Conservation (phyloP, 176 grass and related monocot species). For the Raddia distichophylla region DNA sequence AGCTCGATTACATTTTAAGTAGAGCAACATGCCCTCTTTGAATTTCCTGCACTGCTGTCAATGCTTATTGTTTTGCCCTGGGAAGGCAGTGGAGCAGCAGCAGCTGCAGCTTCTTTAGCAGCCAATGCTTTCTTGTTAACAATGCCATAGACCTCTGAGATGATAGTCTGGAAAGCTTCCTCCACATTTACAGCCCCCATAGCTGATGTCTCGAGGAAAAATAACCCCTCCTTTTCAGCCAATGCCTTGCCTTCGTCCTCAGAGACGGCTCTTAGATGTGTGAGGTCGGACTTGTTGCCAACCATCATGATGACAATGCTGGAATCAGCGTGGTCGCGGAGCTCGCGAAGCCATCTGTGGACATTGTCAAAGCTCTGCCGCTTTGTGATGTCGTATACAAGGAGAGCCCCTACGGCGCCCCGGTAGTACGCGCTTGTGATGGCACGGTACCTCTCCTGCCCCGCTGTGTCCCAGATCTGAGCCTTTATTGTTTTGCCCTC, state of each 20-base stretch:
- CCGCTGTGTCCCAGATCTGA: constrained; percentile 94
- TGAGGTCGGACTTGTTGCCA: constrained; percentile 82
- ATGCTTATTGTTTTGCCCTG: constrained; percentile 74
- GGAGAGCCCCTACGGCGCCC: constrained; percentile 74
- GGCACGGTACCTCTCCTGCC: constrained; percentile 88
- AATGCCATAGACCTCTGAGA: constrained; percentile 77
- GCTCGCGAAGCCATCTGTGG: constrained; percentile 77
- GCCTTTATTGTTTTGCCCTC: constrained; percentile 82
- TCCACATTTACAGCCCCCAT: constrained; percentile 82
- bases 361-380: constrained; percentile 73
- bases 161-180: constrained; percentile 79
- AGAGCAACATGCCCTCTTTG: constrained; percentile 66
- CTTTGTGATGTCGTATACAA: constrained; percentile 90
- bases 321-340: constrained; percentile 75
- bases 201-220: constrained; percentile 81
- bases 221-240: constrained; percentile 82
- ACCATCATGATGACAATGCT: constrained; percentile 85
- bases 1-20: constrained; percentile 37
- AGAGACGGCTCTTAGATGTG: constrained; percentile 58
- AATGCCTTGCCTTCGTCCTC: constrained; percentile 65
- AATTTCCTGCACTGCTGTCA: constrained; percentile 36
- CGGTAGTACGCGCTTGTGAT: constrained; percentile 88
- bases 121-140: constrained; percentile 72
- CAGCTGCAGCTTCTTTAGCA: constrained; percentile 57
- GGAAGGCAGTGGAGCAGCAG: constrained; percentile 46